These are phyloP conservation scores for Tetrapisispora phaffii DNA, from an alignment of 805 yeast genomes.

Conservation along the genomic window DNA sequence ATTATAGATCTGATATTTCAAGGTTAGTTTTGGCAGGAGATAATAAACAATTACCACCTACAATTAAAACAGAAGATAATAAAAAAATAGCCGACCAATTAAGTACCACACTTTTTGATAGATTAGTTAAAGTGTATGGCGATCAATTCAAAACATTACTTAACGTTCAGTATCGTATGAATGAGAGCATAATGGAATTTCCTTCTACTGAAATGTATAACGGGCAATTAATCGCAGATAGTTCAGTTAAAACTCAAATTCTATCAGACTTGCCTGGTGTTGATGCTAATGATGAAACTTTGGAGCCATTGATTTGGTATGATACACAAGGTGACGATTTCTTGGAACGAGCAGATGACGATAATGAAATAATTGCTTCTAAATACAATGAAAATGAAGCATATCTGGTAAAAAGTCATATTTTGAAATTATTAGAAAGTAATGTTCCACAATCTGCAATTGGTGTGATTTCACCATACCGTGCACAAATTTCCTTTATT, in stretches of 20 bases:
- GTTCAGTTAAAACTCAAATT: constrained; percentile 41
- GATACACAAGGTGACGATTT: constrained; percentile 90
- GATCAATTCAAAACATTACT: constrained; percentile 46
- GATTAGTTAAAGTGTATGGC: constrained; percentile 47
- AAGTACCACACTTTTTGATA: constrained; percentile 69
- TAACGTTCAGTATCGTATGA: constrained; percentile 83
- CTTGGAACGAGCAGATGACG: constrained; percentile 45
- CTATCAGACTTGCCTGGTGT: constrained; percentile 48
- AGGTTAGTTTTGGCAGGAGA: constrained; percentile 84
- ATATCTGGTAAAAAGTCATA: constrained; percentile 47
- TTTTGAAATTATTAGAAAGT: constrained; percentile 37
- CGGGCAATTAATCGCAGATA: constrained; percentile 52
- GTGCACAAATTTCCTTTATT: constrained; percentile 68
- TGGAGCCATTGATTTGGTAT: constrained; percentile 60
- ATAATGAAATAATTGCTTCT: constrained; percentile 36
- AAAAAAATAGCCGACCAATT: constrained; percentile 36
- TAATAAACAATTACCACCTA: constrained; percentile 85
- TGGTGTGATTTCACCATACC: constrained; percentile 86
- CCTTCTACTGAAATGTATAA: constrained; percentile 61
- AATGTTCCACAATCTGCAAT: constrained; percentile 51
- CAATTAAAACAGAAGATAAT: constrained; percentile 51
- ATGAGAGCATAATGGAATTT: constrained; percentile 63
- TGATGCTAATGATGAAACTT: constrained; percentile 44
- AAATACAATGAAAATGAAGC: constrained; percentile 75
- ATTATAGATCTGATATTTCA: constrained; percentile 39